These are phyloP conservation scores for Ceratonia siliqua DNA, from an alignment of 306 rosid species.

Conservation along the genomic window DNA sequence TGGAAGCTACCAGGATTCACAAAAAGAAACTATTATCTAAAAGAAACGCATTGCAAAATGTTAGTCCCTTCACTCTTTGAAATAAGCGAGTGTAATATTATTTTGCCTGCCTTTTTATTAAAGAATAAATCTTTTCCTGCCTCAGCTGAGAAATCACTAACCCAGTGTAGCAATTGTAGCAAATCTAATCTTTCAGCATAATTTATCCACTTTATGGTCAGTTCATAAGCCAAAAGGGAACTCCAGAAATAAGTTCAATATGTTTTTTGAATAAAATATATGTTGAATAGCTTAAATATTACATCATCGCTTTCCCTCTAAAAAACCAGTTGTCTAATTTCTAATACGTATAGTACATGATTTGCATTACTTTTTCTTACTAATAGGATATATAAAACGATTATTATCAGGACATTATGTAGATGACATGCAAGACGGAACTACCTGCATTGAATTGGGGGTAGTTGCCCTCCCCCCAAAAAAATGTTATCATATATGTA, in stretches of 20 bases:
- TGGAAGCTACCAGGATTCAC: slow-evolving; percentile 16
- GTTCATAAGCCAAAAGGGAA: slow-evolving; percentile 6
- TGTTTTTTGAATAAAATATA: background rate
- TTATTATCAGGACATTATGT: slow-evolving; percentile 14
- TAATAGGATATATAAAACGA: background rate
- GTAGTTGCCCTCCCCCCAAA: too few species aligned
- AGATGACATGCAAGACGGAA: slow-evolving; percentile 6
- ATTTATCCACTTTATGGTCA: background rate
- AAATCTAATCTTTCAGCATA: background rate
- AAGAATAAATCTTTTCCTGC: background rate
- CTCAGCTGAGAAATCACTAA: slow-evolving; percentile 1
- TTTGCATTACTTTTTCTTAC: background rate
- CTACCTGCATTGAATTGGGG: too few species aligned
- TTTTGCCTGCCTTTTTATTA: background rate
- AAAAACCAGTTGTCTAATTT: background rate
- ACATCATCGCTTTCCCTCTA: background rate
- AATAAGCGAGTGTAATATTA: background rate
- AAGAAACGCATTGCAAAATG: background rate
- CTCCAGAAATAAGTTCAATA: background rate
- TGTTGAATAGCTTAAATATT: background rate
- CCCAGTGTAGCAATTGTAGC: background rate
- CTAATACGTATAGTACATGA: background rate
- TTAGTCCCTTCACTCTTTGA: background rate
- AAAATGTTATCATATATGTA: too few species aligned
- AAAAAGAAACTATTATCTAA: background rate